These are phyloP conservation scores for Acacia acuminata DNA, from an alignment of 306 rosid species.

Conservation along the genomic window DNA sequence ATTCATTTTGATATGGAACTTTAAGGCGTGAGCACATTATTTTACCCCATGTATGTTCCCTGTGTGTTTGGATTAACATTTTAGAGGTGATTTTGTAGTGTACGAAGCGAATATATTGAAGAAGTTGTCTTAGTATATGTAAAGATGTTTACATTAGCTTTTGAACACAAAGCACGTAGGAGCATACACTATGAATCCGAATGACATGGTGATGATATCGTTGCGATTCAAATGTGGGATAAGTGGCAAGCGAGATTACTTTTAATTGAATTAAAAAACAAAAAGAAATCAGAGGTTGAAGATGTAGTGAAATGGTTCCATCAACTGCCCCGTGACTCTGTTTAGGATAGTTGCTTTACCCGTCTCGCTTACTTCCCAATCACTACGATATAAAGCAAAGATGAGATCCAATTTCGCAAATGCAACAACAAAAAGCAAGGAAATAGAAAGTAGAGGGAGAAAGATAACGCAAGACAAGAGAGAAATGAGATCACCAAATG, in stretches of 20 bases:
- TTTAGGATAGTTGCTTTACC: no score
- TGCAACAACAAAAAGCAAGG: background rate
- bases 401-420: background rate
- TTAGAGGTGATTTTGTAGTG: no score
- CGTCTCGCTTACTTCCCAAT: background rate
- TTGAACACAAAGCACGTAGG: background rate
- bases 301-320: background rate
- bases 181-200: background rate
- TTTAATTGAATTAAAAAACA: background rate
- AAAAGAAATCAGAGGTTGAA: background rate
- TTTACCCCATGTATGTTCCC: background rate
- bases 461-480: background rate
- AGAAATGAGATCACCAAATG: background rate
- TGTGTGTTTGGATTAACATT: no score
- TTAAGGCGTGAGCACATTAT: background rate
- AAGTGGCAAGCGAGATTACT: background rate
- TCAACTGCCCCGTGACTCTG: background rate
- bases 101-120: no score
- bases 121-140: no score
- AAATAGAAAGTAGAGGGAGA: background rate
- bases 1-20: background rate
- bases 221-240: background rate
- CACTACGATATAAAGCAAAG: background rate
- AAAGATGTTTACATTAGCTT: no score
- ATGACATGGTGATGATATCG: background rate